A percentile compares a stretch with the other conserved stretches of the same genome.
Evolutionary conservation across 495 filamentous ascomycete genomes (phyloP).

Genomic region (Xylaria castorea): DNA sequence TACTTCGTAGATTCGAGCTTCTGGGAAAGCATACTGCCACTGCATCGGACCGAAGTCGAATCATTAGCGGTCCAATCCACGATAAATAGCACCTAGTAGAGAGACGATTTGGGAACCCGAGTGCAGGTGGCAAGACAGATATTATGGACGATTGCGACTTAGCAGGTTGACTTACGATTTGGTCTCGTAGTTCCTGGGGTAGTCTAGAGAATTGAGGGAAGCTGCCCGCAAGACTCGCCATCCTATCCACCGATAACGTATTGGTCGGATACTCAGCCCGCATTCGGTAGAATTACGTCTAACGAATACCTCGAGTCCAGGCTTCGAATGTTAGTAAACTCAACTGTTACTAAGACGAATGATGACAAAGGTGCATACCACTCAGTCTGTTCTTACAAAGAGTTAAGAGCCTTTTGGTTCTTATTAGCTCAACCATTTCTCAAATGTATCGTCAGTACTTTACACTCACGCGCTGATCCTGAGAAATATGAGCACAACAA

Average conservation of each 20-base stretch:
- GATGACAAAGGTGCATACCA: background rate
- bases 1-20: conserved; percentile 56
- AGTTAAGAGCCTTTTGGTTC: background rate
- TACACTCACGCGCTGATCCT: background rate
- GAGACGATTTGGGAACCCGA: background rate
- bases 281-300: background rate
- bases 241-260: background rate
- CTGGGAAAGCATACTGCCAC: conserved; percentile 55
- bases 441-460: background rate
- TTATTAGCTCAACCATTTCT: background rate
- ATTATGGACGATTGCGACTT: background rate
- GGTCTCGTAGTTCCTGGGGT: conserved; percentile 39
- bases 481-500: background rate
- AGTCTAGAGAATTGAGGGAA: conserved; percentile 41
- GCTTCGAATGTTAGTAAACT: conserved; percentile 2
- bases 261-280: background rate
- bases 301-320: background rate
- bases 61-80: conserved; percentile 13
- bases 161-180: conserved; percentile 27
- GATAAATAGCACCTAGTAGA: background rate
- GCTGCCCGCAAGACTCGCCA: conserved; percentile 4
- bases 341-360: background rate
- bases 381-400: background rate
- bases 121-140: background rate
- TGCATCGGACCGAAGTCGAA: conserved; percentile 18